Base-by-base conservation (phyloP, 2,329 filamentous ascomycete genomes). In the Epichloe hybrida region DNA sequence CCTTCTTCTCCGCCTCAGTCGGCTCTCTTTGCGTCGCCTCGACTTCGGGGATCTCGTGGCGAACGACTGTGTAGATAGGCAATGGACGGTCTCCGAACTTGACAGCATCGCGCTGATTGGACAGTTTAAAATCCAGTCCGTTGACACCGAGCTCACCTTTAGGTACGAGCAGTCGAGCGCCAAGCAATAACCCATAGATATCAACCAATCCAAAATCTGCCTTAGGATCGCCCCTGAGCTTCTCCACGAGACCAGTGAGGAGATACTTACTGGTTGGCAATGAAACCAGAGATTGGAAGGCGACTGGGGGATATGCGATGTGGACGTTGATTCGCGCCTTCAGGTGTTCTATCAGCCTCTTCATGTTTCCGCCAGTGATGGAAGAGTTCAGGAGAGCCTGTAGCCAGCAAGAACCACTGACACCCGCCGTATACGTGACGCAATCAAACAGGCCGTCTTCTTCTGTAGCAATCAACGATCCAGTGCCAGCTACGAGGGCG, bases 381-480 rank as follows among this genome's bases (percentile, higher is more conserved):
- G 88, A 87, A 4, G 66, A 65, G 61, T 93, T 83, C 63, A 87
- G 95, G 4, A 98, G 74, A 0, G 86, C 76, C 64, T 97, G 91
- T 5, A 97, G 75, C 93, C 93, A 98, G 66, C 93, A 97, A 56
- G 87, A 94, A 0, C 93, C 93, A 62, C 89, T 96, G 46, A 98
- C 93, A 1, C 93, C 93, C 5, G 91, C 88, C 0, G 89, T 95
- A 62, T 98, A 98, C 1, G 90, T 97, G 11, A 88, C 78, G 63
- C 93, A 97, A 66, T 96, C 90, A 64, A 95, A 94, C 0, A 98
- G 72, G 0, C 93, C 93, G 52, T 86, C 85, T 63, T 96, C 86
- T 53, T 88, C 81, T 0, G 88, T 78, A 3, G 89, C 90, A 9
- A 93, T 73, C 54, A 94, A 83, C 0, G 90, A 96, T 0, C 91